Conservation (phyloP, 345 rosid genomes). For the Gossypium arboreum region DNA sequence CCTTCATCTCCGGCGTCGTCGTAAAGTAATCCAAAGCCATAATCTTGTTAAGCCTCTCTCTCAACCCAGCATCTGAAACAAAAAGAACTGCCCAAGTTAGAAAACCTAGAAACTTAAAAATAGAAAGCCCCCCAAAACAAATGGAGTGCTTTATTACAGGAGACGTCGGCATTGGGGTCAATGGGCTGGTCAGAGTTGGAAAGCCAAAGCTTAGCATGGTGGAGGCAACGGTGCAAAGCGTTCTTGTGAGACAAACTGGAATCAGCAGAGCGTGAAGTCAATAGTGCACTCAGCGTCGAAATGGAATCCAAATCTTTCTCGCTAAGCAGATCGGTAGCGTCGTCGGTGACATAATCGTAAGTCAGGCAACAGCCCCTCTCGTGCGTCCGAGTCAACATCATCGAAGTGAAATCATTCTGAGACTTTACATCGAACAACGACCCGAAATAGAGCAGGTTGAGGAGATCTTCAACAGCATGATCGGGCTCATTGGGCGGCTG, state of each 20-base stretch:
- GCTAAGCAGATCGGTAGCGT: conserved; percentile 78
- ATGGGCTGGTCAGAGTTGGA: conserved; percentile 58
- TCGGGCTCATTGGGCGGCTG: conserved; percentile 19
- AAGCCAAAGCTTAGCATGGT: conserved; percentile 78
- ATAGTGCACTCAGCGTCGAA: conserved; percentile 51
- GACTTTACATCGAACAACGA: conserved; percentile 76
- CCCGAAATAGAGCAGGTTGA: conserved; percentile 76
- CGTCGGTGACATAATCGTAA: conserved; percentile 87
- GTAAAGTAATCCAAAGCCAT: conserved; percentile 85
- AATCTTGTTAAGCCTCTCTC: conserved; percentile 73
- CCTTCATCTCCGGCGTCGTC: conserved; percentile 79
- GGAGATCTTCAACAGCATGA: conserved; percentile 50
- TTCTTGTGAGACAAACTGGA: conserved; percentile 74
- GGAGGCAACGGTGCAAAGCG: conserved; percentile 65
- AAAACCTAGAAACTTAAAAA: background rate
- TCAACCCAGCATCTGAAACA: conserved; percentile 63
- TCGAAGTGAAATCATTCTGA: conserved; percentile 72
- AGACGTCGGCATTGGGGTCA: conserved; percentile 43
- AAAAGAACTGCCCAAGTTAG: background rate
- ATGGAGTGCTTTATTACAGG: conserved; percentile 43
- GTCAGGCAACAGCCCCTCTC: conserved; percentile 91
- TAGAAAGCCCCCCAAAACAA: no score
- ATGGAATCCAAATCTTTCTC: conserved; percentile 81
- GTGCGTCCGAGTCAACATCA: conserved; percentile 75
- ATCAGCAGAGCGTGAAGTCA: conserved; percentile 77